These are phyloP conservation scores for Bisporella sp. DNA, from an alignment of 2,329 filamentous ascomycete genomes.

Conservation along the genomic window DNA sequence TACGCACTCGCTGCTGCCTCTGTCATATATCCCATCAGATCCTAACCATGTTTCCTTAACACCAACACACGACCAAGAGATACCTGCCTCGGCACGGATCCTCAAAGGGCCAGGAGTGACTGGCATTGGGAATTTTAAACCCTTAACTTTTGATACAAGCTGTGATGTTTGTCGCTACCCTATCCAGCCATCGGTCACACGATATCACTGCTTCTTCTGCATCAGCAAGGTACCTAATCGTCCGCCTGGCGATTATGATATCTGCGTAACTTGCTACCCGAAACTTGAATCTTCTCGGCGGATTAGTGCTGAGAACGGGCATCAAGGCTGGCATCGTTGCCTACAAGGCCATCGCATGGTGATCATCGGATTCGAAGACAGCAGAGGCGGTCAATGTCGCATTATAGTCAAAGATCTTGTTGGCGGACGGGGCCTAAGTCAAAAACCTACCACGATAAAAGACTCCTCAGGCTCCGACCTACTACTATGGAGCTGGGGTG, in stretches of 20 bases:
- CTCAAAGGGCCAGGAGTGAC: constrained; percentile 39
- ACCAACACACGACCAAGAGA: constrained; percentile 36
- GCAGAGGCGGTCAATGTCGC: constrained; percentile 58
- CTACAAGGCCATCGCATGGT: constrained; percentile 77
- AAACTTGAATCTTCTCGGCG: constrained; percentile 55
- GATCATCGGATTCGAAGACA: constrained; percentile 67
- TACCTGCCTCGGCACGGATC: constrained; percentile 38
- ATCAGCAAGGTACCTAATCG: constrained; percentile 45
- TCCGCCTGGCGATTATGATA: constrained; percentile 70
- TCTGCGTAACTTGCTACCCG: constrained; percentile 74
- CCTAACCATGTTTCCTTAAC: constrained; percentile 30
- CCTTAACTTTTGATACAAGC: constrained; percentile 63
- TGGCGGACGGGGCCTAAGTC: constrained; percentile 64
- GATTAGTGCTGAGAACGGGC: constrained; percentile 69
- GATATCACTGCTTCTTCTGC: constrained; percentile 78
- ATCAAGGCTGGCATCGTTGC: constrained; percentile 78
- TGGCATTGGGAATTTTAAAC: constrained; percentile 49
- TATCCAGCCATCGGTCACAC: constrained; percentile 61
- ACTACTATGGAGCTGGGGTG: constrained; percentile 46
- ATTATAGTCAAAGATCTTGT: constrained; percentile 66
- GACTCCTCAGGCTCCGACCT: constrained; percentile 29
- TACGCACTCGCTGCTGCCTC: constrained; percentile 71
- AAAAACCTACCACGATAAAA: constrained; percentile 37
- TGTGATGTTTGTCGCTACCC: constrained; percentile 73
- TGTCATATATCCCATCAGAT: constrained; percentile 50